Percentiles rank a stretch among this genome's conserved stretches.
Evolutionary conservation across 2,329 filamentous ascomycete genomes (phyloP).

Genomic region (Diaporthe aspalathi): DNA sequence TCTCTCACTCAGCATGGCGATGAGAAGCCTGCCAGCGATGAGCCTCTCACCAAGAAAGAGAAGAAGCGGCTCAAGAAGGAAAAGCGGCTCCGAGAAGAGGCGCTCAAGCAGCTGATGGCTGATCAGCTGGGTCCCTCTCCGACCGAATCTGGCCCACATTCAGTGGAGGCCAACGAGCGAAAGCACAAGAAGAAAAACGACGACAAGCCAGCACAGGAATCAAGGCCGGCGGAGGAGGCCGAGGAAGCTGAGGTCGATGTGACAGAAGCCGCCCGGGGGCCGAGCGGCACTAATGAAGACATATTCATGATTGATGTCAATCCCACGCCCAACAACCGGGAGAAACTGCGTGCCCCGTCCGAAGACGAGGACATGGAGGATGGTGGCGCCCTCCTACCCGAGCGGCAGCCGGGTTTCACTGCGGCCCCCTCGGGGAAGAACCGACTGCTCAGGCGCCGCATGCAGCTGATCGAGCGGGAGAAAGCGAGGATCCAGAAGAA

Average conservation of each 20-base stretch:
- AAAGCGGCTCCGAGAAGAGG: constrained; percentile 28
- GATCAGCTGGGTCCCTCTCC: not conserved
- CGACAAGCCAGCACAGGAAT: constrained; percentile 34
- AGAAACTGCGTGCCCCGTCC: constrained; percentile 22
- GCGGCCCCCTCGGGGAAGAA: constrained; percentile 41
- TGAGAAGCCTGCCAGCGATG: not conserved
- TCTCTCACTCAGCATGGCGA: constrained; percentile 23
- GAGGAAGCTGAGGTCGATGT: not conserved
- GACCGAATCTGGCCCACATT: not conserved
- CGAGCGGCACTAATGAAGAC: constrained; percentile 18
- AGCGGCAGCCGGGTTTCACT: constrained; percentile 29
- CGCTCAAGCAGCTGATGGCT: constrained; percentile 26
- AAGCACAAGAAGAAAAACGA: constrained; percentile 38
- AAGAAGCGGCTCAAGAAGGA: constrained; percentile 35
- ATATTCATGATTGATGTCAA: constrained; percentile 45
- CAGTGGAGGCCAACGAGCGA: not conserved
- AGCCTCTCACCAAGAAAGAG: not conserved
- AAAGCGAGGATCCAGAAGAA: constrained; percentile 44
- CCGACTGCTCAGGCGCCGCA: constrained; percentile 45
- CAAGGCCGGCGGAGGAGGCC: constrained; percentile 39
- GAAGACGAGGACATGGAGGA: constrained; percentile 36
- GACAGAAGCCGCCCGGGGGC: constrained; percentile 22
- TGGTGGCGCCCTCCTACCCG: constrained; percentile 26
- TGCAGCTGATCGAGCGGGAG: constrained; percentile 45
- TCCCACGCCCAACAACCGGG: constrained; percentile 41